Evolutionary conservation across 164 flowering plant genomes (phyloP).

Genomic region (Liriodendron chinense): DNA sequence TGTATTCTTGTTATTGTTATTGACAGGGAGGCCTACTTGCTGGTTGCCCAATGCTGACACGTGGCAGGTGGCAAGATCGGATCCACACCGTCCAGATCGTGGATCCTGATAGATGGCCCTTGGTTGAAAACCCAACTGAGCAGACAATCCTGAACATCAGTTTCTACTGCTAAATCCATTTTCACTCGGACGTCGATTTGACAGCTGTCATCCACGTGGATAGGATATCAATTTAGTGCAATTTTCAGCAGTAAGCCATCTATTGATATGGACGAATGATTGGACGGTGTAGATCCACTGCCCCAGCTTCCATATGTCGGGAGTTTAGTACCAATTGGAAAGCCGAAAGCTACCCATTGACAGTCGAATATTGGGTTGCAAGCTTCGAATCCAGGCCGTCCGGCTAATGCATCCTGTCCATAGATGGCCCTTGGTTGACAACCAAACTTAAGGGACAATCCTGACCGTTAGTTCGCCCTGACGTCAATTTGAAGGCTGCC

Average conservation of each 20-base stretch:
- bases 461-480: too few relatives aligned
- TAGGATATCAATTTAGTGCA: background rate
- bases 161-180: too few relatives aligned
- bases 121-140: background rate
- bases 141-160: background rate
- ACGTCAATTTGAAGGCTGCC: too few relatives aligned
- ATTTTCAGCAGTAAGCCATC: background rate
- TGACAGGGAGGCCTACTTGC: background rate
- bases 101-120: background rate
- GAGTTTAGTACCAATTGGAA: background rate
- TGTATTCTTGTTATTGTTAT: background rate
- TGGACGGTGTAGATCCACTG: background rate
- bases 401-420: too few relatives aligned
- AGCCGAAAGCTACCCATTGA: background rate
- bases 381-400: too few relatives aligned
- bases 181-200: too few relatives aligned
- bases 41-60: background rate
- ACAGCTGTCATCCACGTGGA: too few relatives aligned
- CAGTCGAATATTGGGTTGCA: background rate
- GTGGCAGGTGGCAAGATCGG: background rate
- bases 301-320: background rate
- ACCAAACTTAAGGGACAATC: too few relatives aligned
- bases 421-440: too few relatives aligned
- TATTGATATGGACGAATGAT: background rate
- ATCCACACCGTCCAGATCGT: background rate